Evolutionary conservation across 164 flowering plant genomes (phyloP), one percentile per base, ranked within the genome.

Genomic region (Nymphaea thermarum): DNA sequence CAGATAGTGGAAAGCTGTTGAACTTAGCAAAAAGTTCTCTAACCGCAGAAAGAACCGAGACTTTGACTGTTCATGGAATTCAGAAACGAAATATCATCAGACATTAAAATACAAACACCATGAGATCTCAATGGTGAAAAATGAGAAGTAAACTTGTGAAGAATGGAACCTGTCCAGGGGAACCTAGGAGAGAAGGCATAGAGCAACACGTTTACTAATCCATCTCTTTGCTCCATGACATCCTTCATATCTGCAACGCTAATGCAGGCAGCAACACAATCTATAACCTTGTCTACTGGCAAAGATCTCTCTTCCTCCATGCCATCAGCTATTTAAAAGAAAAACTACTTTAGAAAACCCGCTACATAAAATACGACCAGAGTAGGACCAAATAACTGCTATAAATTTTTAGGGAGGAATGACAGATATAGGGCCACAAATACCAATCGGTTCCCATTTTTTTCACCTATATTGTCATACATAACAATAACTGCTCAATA

Each of bases 1-100:
- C 66, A 61, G 76, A 82, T 47, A 63, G 65, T 64, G 72, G 43
- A 43, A 47, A 47, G 17, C 42, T 71, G 7, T 71, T 74, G 47
- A 88, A 71, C 82, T 80, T 87, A 70, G 81, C 78, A 76, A 88
- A 87, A 11, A 91, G 83, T 78, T 87, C 89, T 79, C 85, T 88
- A 42, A 90, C 77, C 43, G 84, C 75, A 44, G 83, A 78, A 77
- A 94, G 84, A 14, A 70, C 87, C 1, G 99, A 76, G 72, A 83
- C 70, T 83, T 94, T 91, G 67, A 85, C 99, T 94, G 96, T 68
- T 7, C 66, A 11, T 8, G n/a, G 36, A 7, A 47, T 47, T 2
- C 7, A 14, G 11, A 47, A 47, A 47, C 55, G 12, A 61, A 61
- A 61, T 61, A 61, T 61, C 4, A n/a, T 61, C 11, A 61, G 5